Percentiles rank a stretch among this genome's conserved stretches.
Conservation (phyloP, 2,329 filamentous ascomycete species). For the Exophiala bonariae region DNA sequence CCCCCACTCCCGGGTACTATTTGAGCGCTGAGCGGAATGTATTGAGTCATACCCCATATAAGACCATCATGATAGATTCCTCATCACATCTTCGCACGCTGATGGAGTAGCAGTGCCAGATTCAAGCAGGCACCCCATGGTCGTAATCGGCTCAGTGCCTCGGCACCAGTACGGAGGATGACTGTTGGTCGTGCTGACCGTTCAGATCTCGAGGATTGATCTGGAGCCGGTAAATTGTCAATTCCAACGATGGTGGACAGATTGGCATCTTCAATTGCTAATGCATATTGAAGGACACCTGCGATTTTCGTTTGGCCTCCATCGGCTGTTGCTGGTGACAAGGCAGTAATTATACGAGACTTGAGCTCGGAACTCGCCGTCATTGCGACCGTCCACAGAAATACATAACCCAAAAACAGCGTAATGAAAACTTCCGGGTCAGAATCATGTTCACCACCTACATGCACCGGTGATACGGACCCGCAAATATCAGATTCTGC, state of each 20-base stretch:
- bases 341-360: background rate
- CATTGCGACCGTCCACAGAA: background rate
- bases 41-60: no score
- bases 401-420: background rate
- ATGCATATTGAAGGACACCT: no score
- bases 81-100: background rate
- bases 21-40: no score
- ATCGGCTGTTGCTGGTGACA: background rate
- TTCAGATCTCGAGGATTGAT: background rate
- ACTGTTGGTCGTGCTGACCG: background rate
- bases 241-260: background rate
- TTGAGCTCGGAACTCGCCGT: background rate
- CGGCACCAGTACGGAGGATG: background rate
- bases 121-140: background rate
- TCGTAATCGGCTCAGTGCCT: background rate
- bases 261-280: background rate
- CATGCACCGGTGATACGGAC: background rate
- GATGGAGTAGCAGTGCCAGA: constrained; percentile 1
- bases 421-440: background rate
- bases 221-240: background rate
- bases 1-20: no score
- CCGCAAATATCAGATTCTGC: background rate
- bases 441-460: background rate
- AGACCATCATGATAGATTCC: no score
- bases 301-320: background rate